phyloP scores from a whole-genome alignment of 2,329 filamentous ascomycete genomes.

The Nectriaceae sp. region DNA sequence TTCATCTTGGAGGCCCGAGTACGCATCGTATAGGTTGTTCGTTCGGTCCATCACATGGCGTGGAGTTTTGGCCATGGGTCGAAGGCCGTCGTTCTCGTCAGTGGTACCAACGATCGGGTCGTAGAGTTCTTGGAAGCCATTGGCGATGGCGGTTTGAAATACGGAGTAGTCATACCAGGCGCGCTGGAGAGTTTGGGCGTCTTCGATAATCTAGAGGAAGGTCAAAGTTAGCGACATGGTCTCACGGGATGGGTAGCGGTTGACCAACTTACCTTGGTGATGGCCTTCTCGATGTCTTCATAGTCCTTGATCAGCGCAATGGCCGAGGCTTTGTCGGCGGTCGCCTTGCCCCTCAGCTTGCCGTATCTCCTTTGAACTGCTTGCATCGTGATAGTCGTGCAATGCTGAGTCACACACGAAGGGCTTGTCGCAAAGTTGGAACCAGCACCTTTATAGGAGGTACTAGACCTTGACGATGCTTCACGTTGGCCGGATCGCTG shows the following conservation, averaged over 20 bases:
- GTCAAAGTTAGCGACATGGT: background rate
- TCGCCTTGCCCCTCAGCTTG: slow-evolving; percentile 8
- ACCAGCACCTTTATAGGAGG: too few species aligned
- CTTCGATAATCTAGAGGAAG: slow-evolving; percentile 11
- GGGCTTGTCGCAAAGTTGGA: background rate
- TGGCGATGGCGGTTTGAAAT: slow-evolving; percentile 8
- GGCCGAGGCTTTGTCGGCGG: slow-evolving; percentile 10
- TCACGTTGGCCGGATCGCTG: too few species aligned
- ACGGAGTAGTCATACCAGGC: slow-evolving; percentile 12
- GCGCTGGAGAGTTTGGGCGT: slow-evolving; percentile 9
- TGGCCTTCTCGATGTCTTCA: slow-evolving; percentile 10
- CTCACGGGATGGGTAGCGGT: background rate
- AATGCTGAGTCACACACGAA: slow-evolving; percentile 6
- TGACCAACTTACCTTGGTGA: slow-evolving; percentile 8
- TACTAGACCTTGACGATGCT: too few species aligned
- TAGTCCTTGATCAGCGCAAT: slow-evolving; percentile 10
- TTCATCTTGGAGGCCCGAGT: slow-evolving; percentile 12
- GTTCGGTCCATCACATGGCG: slow-evolving; percentile 1
- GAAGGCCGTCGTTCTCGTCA: slow-evolving; percentile 8
- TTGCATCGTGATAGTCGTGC: slow-evolving; percentile 13
- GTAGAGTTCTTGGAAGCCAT: slow-evolving; percentile 12
- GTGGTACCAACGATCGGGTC: slow-evolving; percentile 3
- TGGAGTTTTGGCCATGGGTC: slow-evolving; percentile 1
- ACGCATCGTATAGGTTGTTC: slow-evolving; percentile 6
- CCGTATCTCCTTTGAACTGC: slow-evolving; percentile 11